These are phyloP conservation scores for Sodiomyces alkalinus DNA, from an alignment of 2,329 filamentous ascomycete species.

Conservation along the genomic window DNA sequence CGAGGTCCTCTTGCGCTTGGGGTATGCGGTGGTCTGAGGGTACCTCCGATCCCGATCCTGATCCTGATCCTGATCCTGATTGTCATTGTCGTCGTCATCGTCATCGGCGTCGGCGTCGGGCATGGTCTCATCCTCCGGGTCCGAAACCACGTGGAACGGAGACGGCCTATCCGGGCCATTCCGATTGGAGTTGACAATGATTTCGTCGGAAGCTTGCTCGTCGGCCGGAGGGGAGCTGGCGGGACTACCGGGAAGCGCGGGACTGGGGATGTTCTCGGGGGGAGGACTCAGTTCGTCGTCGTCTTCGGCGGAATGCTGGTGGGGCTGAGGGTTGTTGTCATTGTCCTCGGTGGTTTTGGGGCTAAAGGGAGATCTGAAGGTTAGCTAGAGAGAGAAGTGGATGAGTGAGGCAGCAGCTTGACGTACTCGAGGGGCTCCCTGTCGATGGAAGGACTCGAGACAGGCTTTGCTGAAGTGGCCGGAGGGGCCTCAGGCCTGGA, in stretches of 20 bases:
- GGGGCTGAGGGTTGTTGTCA: conserved; percentile 9
- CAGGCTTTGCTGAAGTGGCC: too few species aligned
- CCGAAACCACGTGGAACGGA: conserved; percentile 16
- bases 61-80: neutral
- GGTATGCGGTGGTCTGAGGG: conserved; percentile 23
- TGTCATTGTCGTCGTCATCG: conserved; percentile 9
- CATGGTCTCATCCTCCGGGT: conserved; percentile 28
- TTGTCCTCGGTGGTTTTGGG: conserved; percentile 8
- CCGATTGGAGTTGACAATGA: conserved; percentile 30
- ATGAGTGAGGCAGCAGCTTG: conserved; percentile 1
- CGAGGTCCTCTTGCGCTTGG: conserved; percentile 37
- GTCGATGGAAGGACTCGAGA: too few species aligned
- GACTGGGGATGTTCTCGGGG: conserved; percentile 20
- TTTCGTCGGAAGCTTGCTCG: conserved; percentile 31
- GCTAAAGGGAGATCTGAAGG: conserved; percentile 4
- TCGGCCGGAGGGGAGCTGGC: too few species aligned
- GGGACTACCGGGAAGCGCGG: conserved; percentile 23
- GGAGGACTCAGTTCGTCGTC: conserved; percentile 29
- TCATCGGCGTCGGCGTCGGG: conserved; percentile 22
- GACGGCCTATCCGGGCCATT: conserved; percentile 22
- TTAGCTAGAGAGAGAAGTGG: neutral
- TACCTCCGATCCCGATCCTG: conserved; percentile 3
- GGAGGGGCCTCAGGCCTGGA: too few species aligned
- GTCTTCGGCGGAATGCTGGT: too few species aligned
- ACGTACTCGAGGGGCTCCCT: neutral